A percentile compares a stretch with the other conserved stretches of the same genome.
Conservation (phyloP, 83 land plant genomes). For the Thuja plicata region DNA sequence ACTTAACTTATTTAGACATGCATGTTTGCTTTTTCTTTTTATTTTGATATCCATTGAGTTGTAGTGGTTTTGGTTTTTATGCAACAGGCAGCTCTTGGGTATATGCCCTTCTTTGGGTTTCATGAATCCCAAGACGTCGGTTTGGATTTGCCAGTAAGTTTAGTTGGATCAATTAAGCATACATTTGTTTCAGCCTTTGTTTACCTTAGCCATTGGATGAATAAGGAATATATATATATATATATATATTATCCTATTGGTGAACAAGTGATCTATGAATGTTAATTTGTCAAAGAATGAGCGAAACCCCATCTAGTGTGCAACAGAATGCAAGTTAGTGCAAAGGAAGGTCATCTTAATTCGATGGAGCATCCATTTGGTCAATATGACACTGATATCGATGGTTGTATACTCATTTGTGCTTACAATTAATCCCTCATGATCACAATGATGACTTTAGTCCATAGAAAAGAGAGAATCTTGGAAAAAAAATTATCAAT, state of each 20-base stretch:
- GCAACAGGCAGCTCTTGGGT: constrained; percentile 31
- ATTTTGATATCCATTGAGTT: neutral
- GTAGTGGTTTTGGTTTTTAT: neutral
- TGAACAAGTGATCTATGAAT: too few relatives aligned
- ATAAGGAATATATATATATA: too few relatives aligned
- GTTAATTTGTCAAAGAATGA: neutral
- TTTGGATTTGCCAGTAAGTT: constrained; percentile 42
- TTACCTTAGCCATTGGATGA: neutral
- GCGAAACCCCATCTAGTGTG: neutral
- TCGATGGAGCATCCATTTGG: too few relatives aligned
- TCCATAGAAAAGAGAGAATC: neutral
- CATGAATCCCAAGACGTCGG: constrained; percentile 43
- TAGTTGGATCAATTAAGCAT: neutral
- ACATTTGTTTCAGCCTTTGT: neutral
- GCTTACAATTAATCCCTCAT: neutral
- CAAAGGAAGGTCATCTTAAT: neutral
- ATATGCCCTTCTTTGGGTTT: constrained; percentile 25
- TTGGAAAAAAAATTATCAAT: neutral
- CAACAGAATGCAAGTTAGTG: neutral
- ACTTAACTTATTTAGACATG: neutral
- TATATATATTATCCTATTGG: neutral
- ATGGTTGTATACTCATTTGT: neutral
- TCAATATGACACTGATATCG: neutral
- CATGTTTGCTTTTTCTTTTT: neutral
- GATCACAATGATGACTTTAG: neutral